Evolutionary conservation across 2,329 filamentous ascomycete genomes (phyloP).

Genomic region (Bipolaris gigantea): DNA sequence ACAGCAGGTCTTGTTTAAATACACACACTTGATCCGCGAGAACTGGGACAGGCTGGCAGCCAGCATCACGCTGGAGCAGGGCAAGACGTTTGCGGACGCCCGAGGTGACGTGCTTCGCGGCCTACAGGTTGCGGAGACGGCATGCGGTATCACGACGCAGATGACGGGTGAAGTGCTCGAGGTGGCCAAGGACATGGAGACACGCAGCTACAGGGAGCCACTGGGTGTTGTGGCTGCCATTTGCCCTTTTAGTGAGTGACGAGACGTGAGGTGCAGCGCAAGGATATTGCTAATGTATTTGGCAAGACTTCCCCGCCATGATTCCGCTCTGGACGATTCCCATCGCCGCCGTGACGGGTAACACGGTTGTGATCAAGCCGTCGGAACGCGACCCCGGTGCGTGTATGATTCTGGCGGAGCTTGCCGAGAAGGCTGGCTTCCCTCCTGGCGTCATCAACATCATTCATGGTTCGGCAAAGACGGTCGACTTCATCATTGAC

Average conservation of each 20-base stretch:
- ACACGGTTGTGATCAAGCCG: constrained; percentile 82
- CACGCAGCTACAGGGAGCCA: constrained; percentile 77
- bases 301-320: constrained; percentile 82
- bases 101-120: constrained; percentile 80
- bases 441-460: constrained; percentile 81
- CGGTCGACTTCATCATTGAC: constrained; percentile 85
- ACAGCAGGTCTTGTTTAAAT: constrained; percentile 88
- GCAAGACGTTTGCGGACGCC: constrained; percentile 84
- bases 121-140: constrained; percentile 81
- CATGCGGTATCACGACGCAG: constrained; percentile 77
- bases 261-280: background rate
- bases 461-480: constrained; percentile 76
- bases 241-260: constrained; percentile 77
- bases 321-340: constrained; percentile 91
- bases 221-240: constrained; percentile 81
- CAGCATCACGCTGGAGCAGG: constrained; percentile 84
- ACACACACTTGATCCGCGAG: constrained; percentile 75
- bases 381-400: constrained; percentile 84
- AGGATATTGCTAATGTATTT: constrained; percentile 25
- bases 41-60: constrained; percentile 84
- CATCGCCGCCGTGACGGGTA: constrained; percentile 80
- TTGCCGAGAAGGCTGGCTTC: constrained; percentile 78
- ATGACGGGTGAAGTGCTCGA: constrained; percentile 82
- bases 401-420: constrained; percentile 81
- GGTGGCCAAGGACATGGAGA: constrained; percentile 90